phyloP scores from a whole-genome alignment of 192 early-diverging fungal species.

The Dissophora globulifera region DNA sequence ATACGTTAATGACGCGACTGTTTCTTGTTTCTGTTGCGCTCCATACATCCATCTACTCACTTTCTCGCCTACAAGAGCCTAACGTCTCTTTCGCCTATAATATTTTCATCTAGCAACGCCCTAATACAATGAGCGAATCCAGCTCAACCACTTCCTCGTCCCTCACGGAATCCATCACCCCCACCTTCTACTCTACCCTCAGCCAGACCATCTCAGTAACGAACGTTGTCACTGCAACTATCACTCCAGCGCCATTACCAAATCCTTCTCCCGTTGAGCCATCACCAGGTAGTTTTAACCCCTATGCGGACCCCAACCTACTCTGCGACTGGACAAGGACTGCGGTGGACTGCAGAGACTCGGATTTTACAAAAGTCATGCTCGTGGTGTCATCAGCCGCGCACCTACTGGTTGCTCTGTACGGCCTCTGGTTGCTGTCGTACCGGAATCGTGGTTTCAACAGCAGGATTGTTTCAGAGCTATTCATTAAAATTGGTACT shows the following conservation, averaged over 20 bases:
- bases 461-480: constrained; percentile 31
- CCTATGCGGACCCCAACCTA: background rate
- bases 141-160: constrained; percentile 7
- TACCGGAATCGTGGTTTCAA: constrained; percentile 49
- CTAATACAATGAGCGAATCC: constrained; percentile 40
- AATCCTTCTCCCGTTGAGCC: background rate
- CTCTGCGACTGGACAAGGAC: constrained; percentile 43
- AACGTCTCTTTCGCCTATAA: too few species aligned
- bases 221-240: background rate
- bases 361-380: constrained; percentile 29
- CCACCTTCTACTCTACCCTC: constrained; percentile 10
- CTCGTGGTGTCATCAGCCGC: constrained; percentile 21
- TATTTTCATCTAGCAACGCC: too few species aligned
- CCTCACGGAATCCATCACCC: constrained; percentile 12
- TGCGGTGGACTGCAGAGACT: constrained; percentile 18
- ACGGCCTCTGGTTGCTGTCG: constrained; percentile 32
- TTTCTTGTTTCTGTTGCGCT: too few species aligned
- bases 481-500: constrained; percentile 41
- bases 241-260: background rate
- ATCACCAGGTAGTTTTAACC: background rate
- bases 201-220: constrained; percentile 1
- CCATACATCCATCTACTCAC: too few species aligned
- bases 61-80: too few species aligned
- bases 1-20: too few species aligned
- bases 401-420: constrained; percentile 19